Percentiles rank a stretch among this genome's conserved stretches.
Evolutionary conservation across 169 alveolate species (phyloP).

Genomic region (Cryptosporidium ryanae): DNA sequence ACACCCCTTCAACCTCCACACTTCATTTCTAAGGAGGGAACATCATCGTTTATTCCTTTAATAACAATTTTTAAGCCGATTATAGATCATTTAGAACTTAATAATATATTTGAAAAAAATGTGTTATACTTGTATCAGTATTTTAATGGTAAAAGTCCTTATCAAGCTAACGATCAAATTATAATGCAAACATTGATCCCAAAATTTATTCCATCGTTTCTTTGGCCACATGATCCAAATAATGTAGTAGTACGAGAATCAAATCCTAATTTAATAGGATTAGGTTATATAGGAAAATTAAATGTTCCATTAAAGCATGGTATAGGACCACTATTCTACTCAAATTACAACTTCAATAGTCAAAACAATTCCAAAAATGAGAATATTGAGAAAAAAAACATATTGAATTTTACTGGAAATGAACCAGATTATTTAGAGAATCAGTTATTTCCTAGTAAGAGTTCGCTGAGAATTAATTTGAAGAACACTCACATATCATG

Average conservation of each 20-base stretch:
- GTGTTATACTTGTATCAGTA: conserved; percentile 5
- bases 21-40: conserved; percentile 51
- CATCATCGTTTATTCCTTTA: conserved; percentile 56
- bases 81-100: not conserved
- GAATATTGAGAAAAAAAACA: not conserved
- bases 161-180: too few relatives aligned
- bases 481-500: conserved; percentile 10
- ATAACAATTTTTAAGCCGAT: conserved; percentile 24
- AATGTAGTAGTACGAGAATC: conserved; percentile 45
- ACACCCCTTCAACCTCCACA: conserved; percentile 73
- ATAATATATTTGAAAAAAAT: not conserved
- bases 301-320: conserved; percentile 36
- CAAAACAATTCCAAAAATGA: not conserved
- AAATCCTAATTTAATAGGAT: conserved; percentile 30
- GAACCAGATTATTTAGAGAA: not conserved
- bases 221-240: conserved; percentile 73
- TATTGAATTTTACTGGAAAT: not conserved
- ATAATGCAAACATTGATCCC: conserved; percentile 13
- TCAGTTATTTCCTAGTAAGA: not conserved
- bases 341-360: not conserved
- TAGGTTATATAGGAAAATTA: conserved; percentile 54
- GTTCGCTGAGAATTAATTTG: not conserved
- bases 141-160: not conserved
- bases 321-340: conserved; percentile 58
- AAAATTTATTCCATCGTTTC: conserved; percentile 50